Base-by-base conservation (phyloP, 768 basidiomycete genomes). In the Mycena galopus region DNA sequence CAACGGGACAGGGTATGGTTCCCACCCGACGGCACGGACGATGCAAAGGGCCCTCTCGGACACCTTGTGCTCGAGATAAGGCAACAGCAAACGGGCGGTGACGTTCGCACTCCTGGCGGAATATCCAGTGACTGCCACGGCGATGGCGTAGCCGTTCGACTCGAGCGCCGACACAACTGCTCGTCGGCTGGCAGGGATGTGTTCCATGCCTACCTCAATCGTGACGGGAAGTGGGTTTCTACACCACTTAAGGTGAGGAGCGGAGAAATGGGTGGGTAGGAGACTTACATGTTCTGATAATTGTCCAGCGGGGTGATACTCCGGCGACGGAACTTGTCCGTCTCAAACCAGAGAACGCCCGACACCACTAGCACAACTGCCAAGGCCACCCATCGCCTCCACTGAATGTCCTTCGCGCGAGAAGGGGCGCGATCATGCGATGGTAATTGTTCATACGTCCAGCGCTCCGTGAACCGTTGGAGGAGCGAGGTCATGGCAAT, bases 11-110 rank as follows among this genome's bases (percentile, higher is more conserved):
- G 80, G 71, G 21, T 77, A 69, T 11, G 77, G 77, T 33, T 80
- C 77, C 79, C 81, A 84, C 2, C 82, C 82, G 35, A 69, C 76
- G 0, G 78, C 74, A 12, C 74, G 74, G 21, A 73, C 78, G 59
- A 81, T 76, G 75, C 82, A 84, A 23, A 82, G 77, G 1, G 82
- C 77, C 25, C 76, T 76, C 1, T 39, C 39, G 7, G 82, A 81
- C 35, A 83, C 74, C 12, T 79, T 74, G 66, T 78, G 73, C 29
- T 80, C 78, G 33, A 82, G 76, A 75, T 83, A 84, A 12, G 77
- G 75, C 12, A 82, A 66, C 44, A 79, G 59, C n/a, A 81, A 67
- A 3, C 76, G 78, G 1, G 80, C 77, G 47, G 73, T 78, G 59
- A 72, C 70, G 58, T 82, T 81, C 10, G 77, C 76, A 8, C 56